phyloP scores from a whole-genome alignment of 2,329 filamentous ascomycete genomes.

The Volutella citrinella region DNA sequence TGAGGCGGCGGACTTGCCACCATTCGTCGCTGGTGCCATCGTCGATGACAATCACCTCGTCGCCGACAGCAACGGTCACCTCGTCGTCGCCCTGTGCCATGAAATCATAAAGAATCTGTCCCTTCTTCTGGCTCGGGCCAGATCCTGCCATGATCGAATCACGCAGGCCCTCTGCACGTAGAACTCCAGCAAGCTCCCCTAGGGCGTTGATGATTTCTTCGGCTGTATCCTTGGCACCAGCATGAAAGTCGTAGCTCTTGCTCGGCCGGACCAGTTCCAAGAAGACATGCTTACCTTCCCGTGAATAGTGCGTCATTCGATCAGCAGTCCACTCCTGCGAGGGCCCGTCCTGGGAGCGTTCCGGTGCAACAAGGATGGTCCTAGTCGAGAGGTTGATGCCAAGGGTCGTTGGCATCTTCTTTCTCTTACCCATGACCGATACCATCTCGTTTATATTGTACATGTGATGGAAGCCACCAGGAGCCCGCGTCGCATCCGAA shows the following conservation, averaged over 20 bases:
- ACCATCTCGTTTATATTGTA: slow-evolving; percentile 99
- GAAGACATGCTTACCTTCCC: slow-evolving; percentile 97
- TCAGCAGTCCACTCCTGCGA: slow-evolving; percentile 93
- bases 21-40: slow-evolving; percentile 93
- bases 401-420: slow-evolving; percentile 96
- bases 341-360: slow-evolving; percentile 77
- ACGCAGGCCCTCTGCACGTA: slow-evolving; percentile 75
- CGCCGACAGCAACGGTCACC: slow-evolving; percentile 83
- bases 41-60: slow-evolving; percentile 88
- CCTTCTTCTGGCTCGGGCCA: slow-evolving; percentile 65
- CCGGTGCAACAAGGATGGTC: slow-evolving; percentile 85
- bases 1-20: slow-evolving; percentile 92
- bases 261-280: slow-evolving; percentile 88
- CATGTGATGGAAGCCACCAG: slow-evolving; percentile 84
- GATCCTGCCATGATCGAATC: slow-evolving; percentile 83
- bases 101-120: slow-evolving; percentile 89
- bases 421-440: slow-evolving; percentile 92
- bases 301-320: slow-evolving; percentile 94
- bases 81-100: slow-evolving; percentile 96
- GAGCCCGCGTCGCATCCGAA: slow-evolving; percentile 52
- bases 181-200: slow-evolving; percentile 83
- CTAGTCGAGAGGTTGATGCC: slow-evolving; percentile 91
- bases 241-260: slow-evolving; percentile 95
- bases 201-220: slow-evolving; percentile 87
- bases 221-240: slow-evolving; percentile 93